phyloP scores from a whole-genome alignment of 306 rosid genomes.

The Fragaria nilgerrensis region DNA sequence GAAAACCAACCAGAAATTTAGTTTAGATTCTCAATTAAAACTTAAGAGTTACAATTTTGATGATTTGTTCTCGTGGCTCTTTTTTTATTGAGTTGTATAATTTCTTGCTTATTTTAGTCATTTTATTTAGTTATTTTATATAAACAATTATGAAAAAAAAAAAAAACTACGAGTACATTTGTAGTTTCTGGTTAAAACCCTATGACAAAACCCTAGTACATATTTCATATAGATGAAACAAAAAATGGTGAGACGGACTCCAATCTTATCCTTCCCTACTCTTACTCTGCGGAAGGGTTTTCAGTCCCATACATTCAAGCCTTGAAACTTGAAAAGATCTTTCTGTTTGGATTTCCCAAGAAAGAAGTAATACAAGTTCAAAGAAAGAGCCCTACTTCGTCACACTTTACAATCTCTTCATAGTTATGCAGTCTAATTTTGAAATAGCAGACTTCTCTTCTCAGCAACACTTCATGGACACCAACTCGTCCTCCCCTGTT shows the following conservation, averaged over 20 bases:
- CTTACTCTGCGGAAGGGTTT: background rate
- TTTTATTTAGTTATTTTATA: no score
- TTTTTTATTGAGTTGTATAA: no score
- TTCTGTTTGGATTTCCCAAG: constrained; percentile 13
- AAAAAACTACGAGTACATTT: no score
- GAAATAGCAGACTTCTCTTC: background rate
- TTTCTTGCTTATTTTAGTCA: no score
- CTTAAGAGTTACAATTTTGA: no score
- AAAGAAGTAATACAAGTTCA: background rate
- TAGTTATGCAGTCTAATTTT: constrained; percentile 20
- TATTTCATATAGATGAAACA: background rate
- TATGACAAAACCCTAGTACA: background rate
- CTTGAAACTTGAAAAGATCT: constrained; percentile 1
- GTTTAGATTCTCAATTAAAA: no score
- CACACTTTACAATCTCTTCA: background rate
- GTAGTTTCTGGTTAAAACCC: background rate
- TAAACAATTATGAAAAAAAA: no score
- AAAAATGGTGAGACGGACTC: no score
- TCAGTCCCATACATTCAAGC: background rate
- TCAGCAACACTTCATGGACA: constrained; percentile 17
- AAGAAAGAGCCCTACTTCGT: background rate
- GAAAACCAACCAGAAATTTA: no score
- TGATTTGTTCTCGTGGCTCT: fast-evolving
- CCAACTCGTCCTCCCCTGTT: constrained; percentile 6
- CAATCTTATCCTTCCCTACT: constrained; percentile 12